These are phyloP conservation scores for Ganoderma multipileum DNA, from an alignment of 1,284 basidiomycete genomes.

Conservation along the genomic window DNA sequence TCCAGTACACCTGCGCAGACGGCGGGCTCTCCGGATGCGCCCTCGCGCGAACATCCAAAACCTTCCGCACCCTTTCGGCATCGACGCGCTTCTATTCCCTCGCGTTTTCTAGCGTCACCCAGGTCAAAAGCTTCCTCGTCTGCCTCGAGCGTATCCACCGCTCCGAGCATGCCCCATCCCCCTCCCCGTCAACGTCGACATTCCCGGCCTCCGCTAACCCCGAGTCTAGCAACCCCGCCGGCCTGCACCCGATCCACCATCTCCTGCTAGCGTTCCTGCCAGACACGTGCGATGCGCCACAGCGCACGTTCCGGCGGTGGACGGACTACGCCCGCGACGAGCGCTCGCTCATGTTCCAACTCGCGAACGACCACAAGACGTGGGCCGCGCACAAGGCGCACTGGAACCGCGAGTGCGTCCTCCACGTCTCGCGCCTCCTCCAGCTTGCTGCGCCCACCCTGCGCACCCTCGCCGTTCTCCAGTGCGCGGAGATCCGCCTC, in stretches of 20 bases:
- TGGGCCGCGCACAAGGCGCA: slow-evolving; percentile 24
- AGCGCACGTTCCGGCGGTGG: slow-evolving; percentile 25
- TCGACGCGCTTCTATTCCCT: slow-evolving; percentile 24
- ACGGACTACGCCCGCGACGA: slow-evolving; percentile 29
- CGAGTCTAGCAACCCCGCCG: not conserved
- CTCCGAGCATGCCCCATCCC: not conserved
- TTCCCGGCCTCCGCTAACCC: not conserved
- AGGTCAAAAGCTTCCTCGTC: slow-evolving; percentile 25
- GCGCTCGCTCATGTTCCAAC: slow-evolving; percentile 22
- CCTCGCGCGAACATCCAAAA: slow-evolving; percentile 22
- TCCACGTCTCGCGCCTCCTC: slow-evolving; percentile 28
- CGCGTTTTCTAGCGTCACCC: slow-evolving; percentile 18
- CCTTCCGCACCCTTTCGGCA: slow-evolving; percentile 16
- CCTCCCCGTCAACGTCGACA: not conserved
- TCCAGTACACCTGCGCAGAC: slow-evolving; percentile 25
- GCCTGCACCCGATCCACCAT: slow-evolving; percentile 17
- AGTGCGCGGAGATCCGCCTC: slow-evolving; percentile 26
- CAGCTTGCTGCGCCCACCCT: slow-evolving; percentile 23
- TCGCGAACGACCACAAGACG: slow-evolving; percentile 22
- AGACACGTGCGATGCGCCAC: slow-evolving; percentile 27
- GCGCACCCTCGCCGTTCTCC: slow-evolving; percentile 26
- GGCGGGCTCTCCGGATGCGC: slow-evolving; percentile 27
- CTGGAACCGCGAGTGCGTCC: slow-evolving; percentile 28
- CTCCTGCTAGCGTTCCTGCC: slow-evolving; percentile 27
- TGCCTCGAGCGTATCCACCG: slow-evolving; percentile 28